Percentiles rank a stretch among this genome's conserved stretches.
Conservation (phyloP, 345 rosid genomes). For the Salix viminalis region DNA sequence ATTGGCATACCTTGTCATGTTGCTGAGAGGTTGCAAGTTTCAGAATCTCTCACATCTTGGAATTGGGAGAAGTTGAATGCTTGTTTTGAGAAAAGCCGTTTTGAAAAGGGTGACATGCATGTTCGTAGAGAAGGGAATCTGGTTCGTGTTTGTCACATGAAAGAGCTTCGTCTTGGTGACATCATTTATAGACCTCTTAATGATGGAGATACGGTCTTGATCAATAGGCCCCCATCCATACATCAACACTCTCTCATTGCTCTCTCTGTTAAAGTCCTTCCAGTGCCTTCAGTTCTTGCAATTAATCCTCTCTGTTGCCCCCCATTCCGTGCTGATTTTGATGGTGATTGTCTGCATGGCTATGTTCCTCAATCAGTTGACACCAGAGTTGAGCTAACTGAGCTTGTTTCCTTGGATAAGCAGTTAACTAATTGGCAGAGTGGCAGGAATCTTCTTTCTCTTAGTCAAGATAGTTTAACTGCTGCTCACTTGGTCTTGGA, state of each 20-base stretch:
- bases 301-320: slow-evolving; percentile 83
- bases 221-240: slow-evolving; percentile 92
- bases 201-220: slow-evolving; percentile 72
- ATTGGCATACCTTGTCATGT: slow-evolving; percentile 76
- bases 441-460: slow-evolving; percentile 66
- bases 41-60: slow-evolving; percentile 68
- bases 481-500: slow-evolving; percentile 71
- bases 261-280: slow-evolving; percentile 65
- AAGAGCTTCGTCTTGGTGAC: slow-evolving; percentile 63
- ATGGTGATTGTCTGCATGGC: slow-evolving; percentile 96
- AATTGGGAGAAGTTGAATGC: slow-evolving; percentile 55
- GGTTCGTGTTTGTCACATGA: slow-evolving; percentile 36
- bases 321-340: slow-evolving; percentile 93
- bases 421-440: slow-evolving; percentile 71
- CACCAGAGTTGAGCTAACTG: slow-evolving; percentile 66
- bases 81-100: slow-evolving; percentile 40
- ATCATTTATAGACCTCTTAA: slow-evolving; percentile 53
- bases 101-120: slow-evolving; percentile 55
- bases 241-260: slow-evolving; percentile 90
- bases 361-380: slow-evolving; percentile 83
- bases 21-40: slow-evolving; percentile 69
- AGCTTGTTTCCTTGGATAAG: slow-evolving; percentile 76
- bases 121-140: slow-evolving; percentile 60
- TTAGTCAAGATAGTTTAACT: slow-evolving; percentile 78
- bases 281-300: slow-evolving; percentile 62